Percentiles rank a stretch among this genome's conserved stretches.
phyloP scores from a whole-genome alignment of 2,329 filamentous ascomycete genomes.

The Neocatenulostroma microsporum region DNA sequence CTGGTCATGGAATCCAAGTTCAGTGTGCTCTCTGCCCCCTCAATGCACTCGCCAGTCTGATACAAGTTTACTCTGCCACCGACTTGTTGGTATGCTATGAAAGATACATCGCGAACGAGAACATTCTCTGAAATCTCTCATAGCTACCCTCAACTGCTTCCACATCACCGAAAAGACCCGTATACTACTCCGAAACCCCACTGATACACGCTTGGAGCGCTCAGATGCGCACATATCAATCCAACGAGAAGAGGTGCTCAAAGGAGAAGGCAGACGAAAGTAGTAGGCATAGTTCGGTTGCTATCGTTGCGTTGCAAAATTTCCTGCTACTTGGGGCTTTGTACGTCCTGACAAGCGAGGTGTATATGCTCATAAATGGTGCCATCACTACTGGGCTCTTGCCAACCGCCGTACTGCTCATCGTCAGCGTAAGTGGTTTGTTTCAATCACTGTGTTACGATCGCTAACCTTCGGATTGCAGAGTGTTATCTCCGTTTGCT shows the following conservation, averaged over 20 bases:
- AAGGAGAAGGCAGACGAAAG: not conserved
- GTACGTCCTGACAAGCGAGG: constrained; percentile 20
- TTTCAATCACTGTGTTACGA: too few relatives aligned
- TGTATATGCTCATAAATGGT: constrained; percentile 16
- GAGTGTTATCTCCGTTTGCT: constrained; percentile 15
- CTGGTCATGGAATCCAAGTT: constrained; percentile 10
- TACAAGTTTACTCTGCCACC: too few relatives aligned
- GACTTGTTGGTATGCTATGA: not conserved
- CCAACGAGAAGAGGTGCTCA: too few relatives aligned
- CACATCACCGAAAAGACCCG: too few relatives aligned
- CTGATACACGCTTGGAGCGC: too few relatives aligned
- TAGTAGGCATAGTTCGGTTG: constrained; percentile 10
- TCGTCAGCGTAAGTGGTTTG: constrained; percentile 5
- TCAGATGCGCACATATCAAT: too few relatives aligned
- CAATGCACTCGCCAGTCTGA: constrained; percentile 7
- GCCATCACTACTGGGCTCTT: constrained; percentile 13
- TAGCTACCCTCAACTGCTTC: too few relatives aligned
- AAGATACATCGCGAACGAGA: too few relatives aligned
- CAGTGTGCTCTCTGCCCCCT: constrained; percentile 4
- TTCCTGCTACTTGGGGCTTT: constrained; percentile 18
- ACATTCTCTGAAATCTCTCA: too few relatives aligned
- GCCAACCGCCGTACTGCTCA: constrained; percentile 15
- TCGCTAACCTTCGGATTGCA: too few relatives aligned
- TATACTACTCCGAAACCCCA: too few relatives aligned
- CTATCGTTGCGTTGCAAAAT: constrained; percentile 20